phyloP scores from a whole-genome alignment of 148 eudicot genomes.

The Nyssa sinensis region DNA sequence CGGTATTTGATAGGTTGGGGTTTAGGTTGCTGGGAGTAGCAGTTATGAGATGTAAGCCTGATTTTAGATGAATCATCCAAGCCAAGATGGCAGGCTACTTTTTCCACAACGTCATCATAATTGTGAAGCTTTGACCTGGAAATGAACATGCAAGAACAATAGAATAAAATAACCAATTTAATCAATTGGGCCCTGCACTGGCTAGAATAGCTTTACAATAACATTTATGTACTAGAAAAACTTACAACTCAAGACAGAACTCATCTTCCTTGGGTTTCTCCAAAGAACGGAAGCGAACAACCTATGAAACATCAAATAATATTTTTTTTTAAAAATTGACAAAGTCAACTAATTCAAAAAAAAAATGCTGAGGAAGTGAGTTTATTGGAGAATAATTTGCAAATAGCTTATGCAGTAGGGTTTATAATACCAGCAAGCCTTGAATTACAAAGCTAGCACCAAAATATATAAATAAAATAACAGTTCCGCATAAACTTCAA shows the following conservation, averaged over 20 bases:
- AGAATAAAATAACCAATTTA: neutral
- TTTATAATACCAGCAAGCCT: neutral
- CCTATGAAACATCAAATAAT: slow-evolving; percentile 30
- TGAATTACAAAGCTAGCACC: neutral
- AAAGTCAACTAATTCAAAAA: too few relatives aligned
- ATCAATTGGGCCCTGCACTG: neutral
- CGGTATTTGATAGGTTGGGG: slow-evolving; percentile 83
- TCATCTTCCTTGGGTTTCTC: slow-evolving; percentile 91
- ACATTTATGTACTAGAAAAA: slow-evolving; percentile 14
- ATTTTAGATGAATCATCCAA: slow-evolving; percentile 88
- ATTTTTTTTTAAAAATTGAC: too few relatives aligned
- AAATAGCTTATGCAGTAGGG: neutral
- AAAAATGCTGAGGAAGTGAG: neutral
- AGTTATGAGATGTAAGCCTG: slow-evolving; percentile 89
- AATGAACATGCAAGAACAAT: slow-evolving; percentile 4
- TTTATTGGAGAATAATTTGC: neutral
- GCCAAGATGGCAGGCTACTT: slow-evolving; percentile 68
- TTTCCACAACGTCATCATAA: slow-evolving; percentile 91
- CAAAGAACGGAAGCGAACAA: slow-evolving; percentile 79
- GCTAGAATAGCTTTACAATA: neutral
- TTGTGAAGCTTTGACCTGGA: slow-evolving; percentile 71
- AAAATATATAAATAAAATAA: neutral
- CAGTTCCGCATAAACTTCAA: neutral
- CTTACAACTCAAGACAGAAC: slow-evolving; percentile 88
- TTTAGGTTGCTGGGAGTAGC: slow-evolving; percentile 98